Base-by-base conservation (phyloP, 768 basidiomycete genomes). In the Russula olivacea region DNA sequence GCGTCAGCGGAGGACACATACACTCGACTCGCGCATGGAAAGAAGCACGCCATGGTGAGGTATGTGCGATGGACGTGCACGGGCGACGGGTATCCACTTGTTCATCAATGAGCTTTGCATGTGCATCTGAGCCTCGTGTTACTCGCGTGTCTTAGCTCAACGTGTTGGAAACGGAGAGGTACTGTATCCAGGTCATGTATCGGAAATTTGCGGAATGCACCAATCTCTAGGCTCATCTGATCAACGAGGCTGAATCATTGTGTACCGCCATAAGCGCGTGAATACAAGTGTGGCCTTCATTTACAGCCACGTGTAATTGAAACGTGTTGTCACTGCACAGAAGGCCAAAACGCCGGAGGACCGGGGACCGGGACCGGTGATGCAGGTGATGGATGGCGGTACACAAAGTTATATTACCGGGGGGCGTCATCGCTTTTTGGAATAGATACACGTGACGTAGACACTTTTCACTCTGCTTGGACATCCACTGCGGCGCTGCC, bases 391-490 rank as follows among this genome's bases (percentile, higher is more conserved):
- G 15, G 45, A 21, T 47, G 19, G 43, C 43, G 19, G 43, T 43
- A n/a, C 43, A 8, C 7, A 45, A 30, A 45, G 9, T n/a, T n/a
- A n/a, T n/a, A n/a, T 19, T n/a, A 45, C 19, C 43, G 45, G 38
- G 38, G 21, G 45, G 10, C 45, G 21, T 47, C 45, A 47, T 47
- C 45, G 45, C 45, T 47, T 47, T 45, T 47, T 47, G 3, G 11
- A 21, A 28, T 15, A 2, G 25, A 2, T 1, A 30, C 58, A 59
- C 58, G 58, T 60, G 58, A 59, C 40, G 4, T 41, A n/a, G 25
- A 50, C 40, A 52, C 55, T 59, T 59, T 59, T 51, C 25, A 12
- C 36, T 30, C 40, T 32, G 19, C 58, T 40, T 58, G 25, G 49
- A 50, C 58, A 15, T 34, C 45, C 10, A 1, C n/a, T 21, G 3